Base-by-base conservation (phyloP, 805 yeast species). In the Candida fluviatilis region DNA sequence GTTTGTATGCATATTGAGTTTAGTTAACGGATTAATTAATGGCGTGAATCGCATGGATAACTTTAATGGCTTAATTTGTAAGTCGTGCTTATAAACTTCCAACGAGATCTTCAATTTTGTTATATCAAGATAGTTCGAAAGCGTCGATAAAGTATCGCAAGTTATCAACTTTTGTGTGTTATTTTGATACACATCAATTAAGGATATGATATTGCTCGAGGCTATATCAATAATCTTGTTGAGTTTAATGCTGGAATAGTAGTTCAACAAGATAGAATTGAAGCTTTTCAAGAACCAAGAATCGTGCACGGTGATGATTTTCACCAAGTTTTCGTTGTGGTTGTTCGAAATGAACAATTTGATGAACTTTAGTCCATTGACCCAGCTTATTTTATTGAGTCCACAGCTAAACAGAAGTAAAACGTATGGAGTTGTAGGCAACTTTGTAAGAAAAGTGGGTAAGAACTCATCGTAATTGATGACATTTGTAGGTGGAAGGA, bases 241-340 rank as follows among this genome's bases (percentile, higher is more conserved):
- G 35, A 64, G 38, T 37, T 57, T 58, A 34, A 51, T 60, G 13
- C 71, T 65, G n/a, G 54, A 29, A 37, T 58, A 56, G 38, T 84
- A 80, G 51, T 82, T 84, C 39, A 80, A 70, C 42, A 86, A 64
- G 17, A 88, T 73, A 38, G 84, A 89, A 12, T 84, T 75, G 26
- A 87, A 73, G 0, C 95, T 82, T 49, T 88, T 78, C 18, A 87
- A 76, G 61, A 90, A 76, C 93, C 96, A 89, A 34, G 84, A 82
- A 48, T 90, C 96, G 60, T 91, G 97, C 2, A 91, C 95, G 21
- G 90, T 74, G 46, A 82, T 84, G 2, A 88, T 67, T 51, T 78
- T 82, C 36, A 65, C 63, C 31, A 91, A 60, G 39, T 63, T 62
- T 19, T 52, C 47, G 42, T 77, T 75, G 4, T 68, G 69, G n/a